Evolutionary conservation across 352 stramenopile species (phyloP), one percentile per base, ranked within the genome.

Genomic region (Globisporangium nunn): DNA sequence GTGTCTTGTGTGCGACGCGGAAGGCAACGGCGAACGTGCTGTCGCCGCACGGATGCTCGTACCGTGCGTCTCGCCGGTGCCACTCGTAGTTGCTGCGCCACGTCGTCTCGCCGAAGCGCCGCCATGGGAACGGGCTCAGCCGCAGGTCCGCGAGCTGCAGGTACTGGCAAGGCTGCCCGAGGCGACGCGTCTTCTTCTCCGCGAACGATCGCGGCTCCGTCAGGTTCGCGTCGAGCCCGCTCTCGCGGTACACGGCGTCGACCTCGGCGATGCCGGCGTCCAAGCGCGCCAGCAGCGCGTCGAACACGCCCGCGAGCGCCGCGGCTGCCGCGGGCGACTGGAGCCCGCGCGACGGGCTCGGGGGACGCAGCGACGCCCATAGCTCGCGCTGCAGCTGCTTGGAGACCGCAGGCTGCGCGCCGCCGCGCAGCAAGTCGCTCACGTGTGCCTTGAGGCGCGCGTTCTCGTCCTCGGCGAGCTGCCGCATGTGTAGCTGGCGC

Each of bases 141-240:
- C 33, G 33, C 50, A 63, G 14, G 29, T 63, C 45, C 4, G 47
- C 15, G 12, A 63, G 50, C 35, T 63, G 49, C 33, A 63, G 30
- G 51, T 43, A 57, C 15, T 35, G 31, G 14, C 41, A 46, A 18
- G 11, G 46, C 2, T 18, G 31, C 1, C 23, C 50, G 29, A 44
- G 49, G 6, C 58, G 52, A 23, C 15, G 58, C 4, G 40, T 31
- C 28, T 46, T 45, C 41, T 52, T 63, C 51, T 58, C 41, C 5
- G 50, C 58, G n/a, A 63, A 58, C 37, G 58, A 54, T 6, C 56
- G 50, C 17, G 33, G 39, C 18, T 58, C 50, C 7, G 43, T 53
- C 43, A 63, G 17, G 31, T 37, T 23, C 30, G 33, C 18, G 52
- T 63, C 28, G 23, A 63, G 18, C 4, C 58, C 50, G 49, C 18